phyloP scores from a whole-genome alignment of 768 basidiomycete species.

The Mycena chlorophos region DNA sequence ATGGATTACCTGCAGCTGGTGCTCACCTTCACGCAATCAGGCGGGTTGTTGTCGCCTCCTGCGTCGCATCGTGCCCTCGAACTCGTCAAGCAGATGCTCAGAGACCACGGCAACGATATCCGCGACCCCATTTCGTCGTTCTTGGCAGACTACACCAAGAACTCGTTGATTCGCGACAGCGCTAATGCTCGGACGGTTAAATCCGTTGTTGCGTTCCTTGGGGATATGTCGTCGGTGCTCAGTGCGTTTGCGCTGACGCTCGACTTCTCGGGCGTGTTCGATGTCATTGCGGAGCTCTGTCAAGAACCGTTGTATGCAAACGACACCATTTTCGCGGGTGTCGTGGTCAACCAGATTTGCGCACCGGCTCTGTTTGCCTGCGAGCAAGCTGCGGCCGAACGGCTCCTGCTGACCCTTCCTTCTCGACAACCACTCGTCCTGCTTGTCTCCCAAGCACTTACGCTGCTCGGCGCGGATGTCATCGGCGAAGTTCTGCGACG shows the following conservation, averaged over 20 bases:
- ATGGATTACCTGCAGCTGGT: constrained; percentile 64
- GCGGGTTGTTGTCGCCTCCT: constrained; percentile 47
- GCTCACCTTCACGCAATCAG: constrained; percentile 47
- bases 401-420: constrained; percentile 39
- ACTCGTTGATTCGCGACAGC: constrained; percentile 49
- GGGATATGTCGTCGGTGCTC: constrained; percentile 57
- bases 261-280: constrained; percentile 61
- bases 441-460: constrained; percentile 45
- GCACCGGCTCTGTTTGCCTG: constrained; percentile 49
- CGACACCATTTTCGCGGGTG: constrained; percentile 50
- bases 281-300: constrained; percentile 48
- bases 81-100: constrained; percentile 55
- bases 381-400: constrained; percentile 44
- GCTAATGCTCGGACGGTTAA: constrained; percentile 45
- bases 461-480: constrained; percentile 53
- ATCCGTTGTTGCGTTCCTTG: constrained; percentile 51
- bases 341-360: constrained; percentile 48
- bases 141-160: constrained; percentile 51
- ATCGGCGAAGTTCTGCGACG: constrained; percentile 58
- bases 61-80: constrained; percentile 51
- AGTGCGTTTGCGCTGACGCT: constrained; percentile 46
- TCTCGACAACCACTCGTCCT: constrained; percentile 42
- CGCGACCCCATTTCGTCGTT: constrained; percentile 49
- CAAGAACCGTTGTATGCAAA: constrained; percentile 48
- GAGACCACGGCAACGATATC: constrained; percentile 45